A percentile compares a stretch with the other conserved stretches of the same genome.
Conservation (phyloP, 495 filamentous ascomycete genomes). For the Xylaria bambusicola region DNA sequence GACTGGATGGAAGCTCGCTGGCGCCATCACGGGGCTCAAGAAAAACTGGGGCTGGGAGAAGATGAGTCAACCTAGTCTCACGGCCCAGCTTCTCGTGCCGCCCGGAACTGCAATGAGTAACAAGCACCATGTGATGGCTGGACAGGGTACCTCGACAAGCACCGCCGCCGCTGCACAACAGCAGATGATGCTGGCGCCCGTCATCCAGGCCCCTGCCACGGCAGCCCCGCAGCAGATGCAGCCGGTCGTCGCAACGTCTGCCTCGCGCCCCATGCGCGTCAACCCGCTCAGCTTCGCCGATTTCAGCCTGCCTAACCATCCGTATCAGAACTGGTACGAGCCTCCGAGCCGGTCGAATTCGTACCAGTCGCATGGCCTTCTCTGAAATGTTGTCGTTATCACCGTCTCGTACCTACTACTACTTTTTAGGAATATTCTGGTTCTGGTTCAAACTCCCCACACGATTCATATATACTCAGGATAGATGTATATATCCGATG, state of each 20-base stretch:
- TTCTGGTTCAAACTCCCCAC: no score
- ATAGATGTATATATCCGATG: no score
- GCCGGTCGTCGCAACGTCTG: constrained; percentile 28
- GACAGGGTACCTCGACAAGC: background rate
- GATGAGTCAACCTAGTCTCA: constrained; percentile 19
- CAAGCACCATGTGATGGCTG: background rate
- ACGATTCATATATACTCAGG: no score
- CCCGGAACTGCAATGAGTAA: background rate
- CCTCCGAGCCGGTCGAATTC: constrained; percentile 44
- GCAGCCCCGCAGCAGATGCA: constrained; percentile 31
- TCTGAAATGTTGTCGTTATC: no score
- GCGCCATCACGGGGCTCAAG: constrained; percentile 68
- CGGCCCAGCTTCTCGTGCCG: constrained; percentile 24
- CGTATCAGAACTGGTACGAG: constrained; percentile 68
- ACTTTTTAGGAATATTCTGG: no score
- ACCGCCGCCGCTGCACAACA: background rate
- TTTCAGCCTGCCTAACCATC: constrained; percentile 72
- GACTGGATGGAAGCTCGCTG: constrained; percentile 74
- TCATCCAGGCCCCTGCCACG: constrained; percentile 10
- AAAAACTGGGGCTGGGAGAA: constrained; percentile 76
- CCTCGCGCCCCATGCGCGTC: constrained; percentile 43
- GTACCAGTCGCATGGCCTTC: constrained; percentile 27
- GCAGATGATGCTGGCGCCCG: constrained; percentile 19
- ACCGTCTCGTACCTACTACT: no score
- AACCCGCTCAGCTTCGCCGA: constrained; percentile 73